Evolutionary conservation across 2,329 filamentous ascomycete species (phyloP).

Genomic region (Aphanocladium album): DNA sequence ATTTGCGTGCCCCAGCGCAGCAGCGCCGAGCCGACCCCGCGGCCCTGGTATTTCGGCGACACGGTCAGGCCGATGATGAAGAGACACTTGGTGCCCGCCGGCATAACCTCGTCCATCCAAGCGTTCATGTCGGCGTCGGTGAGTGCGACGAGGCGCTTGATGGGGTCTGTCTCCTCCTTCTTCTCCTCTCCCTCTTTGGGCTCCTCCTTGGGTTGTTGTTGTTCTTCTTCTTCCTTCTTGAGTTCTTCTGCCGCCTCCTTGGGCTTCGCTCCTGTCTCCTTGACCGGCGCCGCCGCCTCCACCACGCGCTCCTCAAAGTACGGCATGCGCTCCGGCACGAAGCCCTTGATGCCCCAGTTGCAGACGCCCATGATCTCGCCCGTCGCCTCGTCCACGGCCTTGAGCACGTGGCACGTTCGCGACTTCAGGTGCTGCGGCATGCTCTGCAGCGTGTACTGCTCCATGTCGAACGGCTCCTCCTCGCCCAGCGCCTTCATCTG

Average conservation of each 20-base stretch:
- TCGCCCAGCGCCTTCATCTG: constrained; percentile 30
- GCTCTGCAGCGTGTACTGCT: constrained; percentile 20
- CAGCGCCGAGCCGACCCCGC: constrained; percentile 28
- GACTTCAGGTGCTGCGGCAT: constrained; percentile 21
- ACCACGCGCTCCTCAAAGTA: constrained; percentile 14
- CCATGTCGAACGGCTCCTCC: constrained; percentile 24
- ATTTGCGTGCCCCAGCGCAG: constrained; percentile 27
- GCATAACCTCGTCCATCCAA: constrained; percentile 29
- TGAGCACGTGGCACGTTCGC: constrained; percentile 24
- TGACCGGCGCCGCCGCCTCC: background rate
- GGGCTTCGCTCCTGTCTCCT: background rate
- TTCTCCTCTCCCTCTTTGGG: background rate
- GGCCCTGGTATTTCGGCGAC: constrained; percentile 25
- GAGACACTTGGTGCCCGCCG: constrained; percentile 27
- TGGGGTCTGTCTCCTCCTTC: constrained; percentile 18
- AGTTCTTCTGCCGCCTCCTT: background rate
- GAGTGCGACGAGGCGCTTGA: constrained; percentile 25
- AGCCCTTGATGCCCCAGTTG: constrained; percentile 29
- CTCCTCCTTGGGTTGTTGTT: background rate
- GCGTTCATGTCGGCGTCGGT: constrained; percentile 26
- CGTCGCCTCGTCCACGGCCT: constrained; percentile 26
- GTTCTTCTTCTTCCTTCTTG: constrained; percentile 9
- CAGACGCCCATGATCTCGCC: constrained; percentile 26
- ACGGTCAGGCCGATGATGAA: constrained; percentile 28
- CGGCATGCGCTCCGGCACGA: constrained; percentile 21